Evolutionary conservation across 2,329 filamentous ascomycete genomes (phyloP).

Genomic region (Stachybotrys echinatus): DNA sequence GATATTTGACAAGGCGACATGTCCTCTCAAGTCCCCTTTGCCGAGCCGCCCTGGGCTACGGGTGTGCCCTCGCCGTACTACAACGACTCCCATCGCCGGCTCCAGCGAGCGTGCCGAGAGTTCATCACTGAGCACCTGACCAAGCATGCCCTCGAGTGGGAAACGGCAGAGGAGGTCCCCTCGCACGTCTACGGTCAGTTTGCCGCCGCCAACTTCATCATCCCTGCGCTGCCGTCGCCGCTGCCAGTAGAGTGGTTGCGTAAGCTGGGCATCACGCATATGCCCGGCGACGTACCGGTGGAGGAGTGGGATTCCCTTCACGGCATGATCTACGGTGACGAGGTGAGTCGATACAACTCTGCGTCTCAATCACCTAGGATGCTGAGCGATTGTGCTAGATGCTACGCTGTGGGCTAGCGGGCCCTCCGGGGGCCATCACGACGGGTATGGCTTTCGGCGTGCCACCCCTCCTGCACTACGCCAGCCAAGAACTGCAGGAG

Average conservation of each 20-base stretch:
- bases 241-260: constrained; percentile 64
- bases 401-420: constrained; percentile 57
- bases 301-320: constrained; percentile 73
- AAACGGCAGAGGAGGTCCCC: constrained; percentile 58
- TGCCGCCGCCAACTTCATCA: constrained; percentile 59
- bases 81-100: constrained; percentile 57
- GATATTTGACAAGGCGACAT: too few species aligned
- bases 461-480: constrained; percentile 67
- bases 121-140: constrained; percentile 61
- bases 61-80: constrained; percentile 70
- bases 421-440: constrained; percentile 60
- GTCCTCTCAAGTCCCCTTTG: constrained; percentile 47
- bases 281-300: constrained; percentile 60
- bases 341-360: constrained; percentile 9
- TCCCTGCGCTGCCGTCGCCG: constrained; percentile 65
- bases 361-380: neutral
- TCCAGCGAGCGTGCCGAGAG: constrained; percentile 62
- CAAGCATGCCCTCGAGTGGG: constrained; percentile 63
- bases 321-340: constrained; percentile 64
- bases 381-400: constrained; percentile 47
- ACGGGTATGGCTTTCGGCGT: constrained; percentile 70
- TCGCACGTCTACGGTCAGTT: constrained; percentile 61
- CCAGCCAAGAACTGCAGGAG: constrained; percentile 55
- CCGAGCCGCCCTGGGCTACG: constrained; percentile 66
- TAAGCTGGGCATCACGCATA: constrained; percentile 58